phyloP scores from a whole-genome alignment of 805 yeast species.

The Clavispora phyllophila region DNA sequence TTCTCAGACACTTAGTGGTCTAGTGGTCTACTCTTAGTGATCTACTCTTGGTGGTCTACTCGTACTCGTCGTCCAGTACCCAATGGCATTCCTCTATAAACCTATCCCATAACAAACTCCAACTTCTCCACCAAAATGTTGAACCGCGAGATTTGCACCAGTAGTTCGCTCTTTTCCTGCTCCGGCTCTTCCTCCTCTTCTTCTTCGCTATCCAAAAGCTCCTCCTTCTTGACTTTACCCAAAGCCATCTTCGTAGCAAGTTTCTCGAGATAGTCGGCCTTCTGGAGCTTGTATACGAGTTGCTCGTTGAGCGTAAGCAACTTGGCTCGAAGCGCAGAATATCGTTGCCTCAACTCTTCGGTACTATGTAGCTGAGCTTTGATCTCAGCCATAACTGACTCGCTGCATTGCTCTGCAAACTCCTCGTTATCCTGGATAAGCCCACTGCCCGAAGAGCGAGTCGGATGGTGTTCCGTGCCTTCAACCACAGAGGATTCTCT shows the following conservation, averaged over 20 bases:
- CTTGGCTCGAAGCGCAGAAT: slow-evolving; percentile 7
- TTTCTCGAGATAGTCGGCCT: slow-evolving; percentile 22
- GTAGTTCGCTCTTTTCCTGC: slow-evolving; percentile 1
- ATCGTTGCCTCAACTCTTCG: slow-evolving; percentile 5
- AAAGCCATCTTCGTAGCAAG: slow-evolving; percentile 9
- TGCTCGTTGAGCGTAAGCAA: slow-evolving; percentile 13
- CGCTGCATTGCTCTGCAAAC: not conserved
- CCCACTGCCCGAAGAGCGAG: not conserved
- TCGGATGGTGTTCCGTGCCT: no score
- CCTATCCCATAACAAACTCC: slow-evolving; percentile 2
- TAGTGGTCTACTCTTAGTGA: no score
- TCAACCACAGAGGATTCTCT: no score
- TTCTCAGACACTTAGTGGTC: no score
- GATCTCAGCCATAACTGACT: slow-evolving; percentile 1
- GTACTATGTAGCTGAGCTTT: not conserved
- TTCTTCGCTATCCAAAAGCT: slow-evolving; percentile 18
- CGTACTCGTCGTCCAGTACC: no score
- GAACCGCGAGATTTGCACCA: slow-evolving; percentile 22
- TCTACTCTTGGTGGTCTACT: no score
- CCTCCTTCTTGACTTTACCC: slow-evolving; percentile 1
- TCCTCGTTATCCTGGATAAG: not conserved
- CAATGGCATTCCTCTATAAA: no score
- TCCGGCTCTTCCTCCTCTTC: slow-evolving; percentile 12
- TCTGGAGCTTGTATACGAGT: slow-evolving; percentile 24
- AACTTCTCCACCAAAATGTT: slow-evolving; percentile 24